Base-by-base conservation (phyloP, 139 green algal species). In the Chlamydomonas applanata region DNA sequence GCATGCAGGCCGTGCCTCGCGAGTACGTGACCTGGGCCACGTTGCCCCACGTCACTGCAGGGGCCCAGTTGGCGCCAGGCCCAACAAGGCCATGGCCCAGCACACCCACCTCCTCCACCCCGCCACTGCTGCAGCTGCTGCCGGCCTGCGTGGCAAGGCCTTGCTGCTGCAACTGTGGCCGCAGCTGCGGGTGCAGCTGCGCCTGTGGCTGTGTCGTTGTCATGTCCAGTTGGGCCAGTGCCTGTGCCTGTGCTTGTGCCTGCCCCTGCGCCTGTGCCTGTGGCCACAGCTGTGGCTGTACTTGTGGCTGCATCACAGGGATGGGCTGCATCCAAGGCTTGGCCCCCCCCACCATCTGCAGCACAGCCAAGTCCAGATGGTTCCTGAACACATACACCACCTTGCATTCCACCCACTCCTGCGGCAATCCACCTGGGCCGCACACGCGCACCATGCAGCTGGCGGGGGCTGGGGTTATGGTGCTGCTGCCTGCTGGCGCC, bases 1-100 rank as follows among this genome's bases (percentile, higher is more conserved):
- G 64, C 83, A 94, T 89, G 24, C 79, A 82, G 19, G 85, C 72
- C 24, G 24, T 27, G 34, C 73, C 72, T 46, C 49, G 34, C 61
- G 69, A 32, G 19, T 56, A 11, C 36, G 54, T 3, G n/a, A 72
- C 53, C 44, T 54, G 40, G 2, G 24, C 44, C 13, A 91, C 57
- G 40, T 77, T 83, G 45, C 87, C 86, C 9, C 34, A 22, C 2
- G 83, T 90, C 16, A 85, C 71, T 16, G 80, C 40, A 1, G 86
- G 40, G 2, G 40, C 40, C 78, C 81, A 79, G 2, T 56, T 67
- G 4, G 61, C 49, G 0, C 40, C 20, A 0, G 89, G 88, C 33
- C 81, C 83, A 61, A 91, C 79, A n/a, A 93, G 71, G 16, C 86
- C 84, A 77, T 90, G 91, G 0, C 89, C 89, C 0, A 85, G 36